Base-by-base conservation (phyloP, 1,284 basidiomycete genomes). In the Puccinia horiana region DNA sequence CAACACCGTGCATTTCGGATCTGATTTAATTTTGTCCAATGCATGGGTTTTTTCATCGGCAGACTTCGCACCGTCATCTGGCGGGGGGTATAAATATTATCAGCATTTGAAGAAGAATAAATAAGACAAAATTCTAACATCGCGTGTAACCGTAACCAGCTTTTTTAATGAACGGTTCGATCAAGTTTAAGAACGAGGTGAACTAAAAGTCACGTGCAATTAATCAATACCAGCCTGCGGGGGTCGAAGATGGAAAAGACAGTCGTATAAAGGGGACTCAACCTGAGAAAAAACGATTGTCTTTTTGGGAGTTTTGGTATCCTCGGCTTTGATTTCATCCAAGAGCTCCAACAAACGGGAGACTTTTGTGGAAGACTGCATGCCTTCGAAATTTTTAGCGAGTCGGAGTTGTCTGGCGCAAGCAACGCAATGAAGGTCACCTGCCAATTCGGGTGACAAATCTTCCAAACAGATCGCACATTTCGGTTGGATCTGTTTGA, bases 241-340 rank as follows among this genome's bases (percentile, higher is more conserved):
- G 56, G 37, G 12, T 63, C 23, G 23, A 73, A 54, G 16, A 35
- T 44, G 49, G 54, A 32, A 26, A 18, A 47, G 52, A 12, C 26
- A 63, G 58, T 35, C 23, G 40, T 11, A 23, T 12, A 29, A 75
- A 76, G n/a, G 23, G 20, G 29, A 54, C 37, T 49, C 40, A 42
- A 80, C 78, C 78, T 86, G 85, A 9, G 84, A 85, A 69, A 87
- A 87, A 11, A 87, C 83, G 49, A 87, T 87, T 37, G 86, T 85
- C 69, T 80, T 80, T 23, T 80, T 72, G 23, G 52, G 78, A 26
- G 63, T 56, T 23, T 42, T 58, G 32, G 69, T 18, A 32, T 61
- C 58, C 47, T 80, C 58, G 1, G 76, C 12, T 16, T 83, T 83
- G 52, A 86, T 83, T 12, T 81, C 44, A 12, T 83, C 83, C 23